phyloP scores from a whole-genome alignment of 306 rosid genomes.

The Erythrophleum fordii region DNA sequence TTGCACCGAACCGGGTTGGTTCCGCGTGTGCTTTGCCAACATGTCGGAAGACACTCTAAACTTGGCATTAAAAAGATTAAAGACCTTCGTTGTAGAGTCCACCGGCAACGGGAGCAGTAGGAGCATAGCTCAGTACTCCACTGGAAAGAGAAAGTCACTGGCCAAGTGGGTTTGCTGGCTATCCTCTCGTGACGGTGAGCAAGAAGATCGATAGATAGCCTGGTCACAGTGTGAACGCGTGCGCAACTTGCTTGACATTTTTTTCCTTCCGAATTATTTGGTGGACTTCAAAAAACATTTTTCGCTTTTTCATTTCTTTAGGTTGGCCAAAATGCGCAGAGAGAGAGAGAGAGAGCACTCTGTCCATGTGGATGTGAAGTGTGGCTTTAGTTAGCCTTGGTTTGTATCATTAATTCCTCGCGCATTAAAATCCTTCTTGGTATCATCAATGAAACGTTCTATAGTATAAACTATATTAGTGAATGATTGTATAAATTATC shows the following conservation, averaged over 20 bases:
- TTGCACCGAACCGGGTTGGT: slow-evolving; percentile 89
- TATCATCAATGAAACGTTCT: slow-evolving; percentile 33
- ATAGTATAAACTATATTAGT: slow-evolving; percentile 17
- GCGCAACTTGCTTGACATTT: slow-evolving; percentile 24
- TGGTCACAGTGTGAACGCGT: slow-evolving; percentile 45
- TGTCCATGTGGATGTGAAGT: slow-evolving; percentile 61
- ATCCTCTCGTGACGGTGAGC: slow-evolving; percentile 60
- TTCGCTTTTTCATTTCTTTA: neutral
- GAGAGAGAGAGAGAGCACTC: slow-evolving; percentile 52
- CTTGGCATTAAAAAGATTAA: slow-evolving; percentile 68
- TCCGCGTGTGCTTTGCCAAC: slow-evolving; percentile 81
- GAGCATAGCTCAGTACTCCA: slow-evolving; percentile 14
- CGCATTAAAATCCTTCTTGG: slow-evolving; percentile 29
- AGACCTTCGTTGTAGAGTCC: slow-evolving; percentile 51
- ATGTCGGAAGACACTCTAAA: slow-evolving; percentile 67
- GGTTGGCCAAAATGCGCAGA: slow-evolving; percentile 38
- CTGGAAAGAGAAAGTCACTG: slow-evolving; percentile 51
- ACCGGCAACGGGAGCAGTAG: slow-evolving; percentile 6
- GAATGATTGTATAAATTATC: slow-evolving; percentile 14
- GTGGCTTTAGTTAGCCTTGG: slow-evolving; percentile 34
- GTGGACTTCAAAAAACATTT: slow-evolving; percentile 40
- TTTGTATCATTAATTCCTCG: slow-evolving; percentile 37
- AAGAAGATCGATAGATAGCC: slow-evolving; percentile 60
- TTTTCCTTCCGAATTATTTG: slow-evolving; percentile 33
- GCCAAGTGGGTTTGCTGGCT: slow-evolving; percentile 83